Evolutionary conservation across 1,284 basidiomycete genomes (phyloP), one percentile per base, ranked within the genome.

Genomic region (Entoloma clypeatum): DNA sequence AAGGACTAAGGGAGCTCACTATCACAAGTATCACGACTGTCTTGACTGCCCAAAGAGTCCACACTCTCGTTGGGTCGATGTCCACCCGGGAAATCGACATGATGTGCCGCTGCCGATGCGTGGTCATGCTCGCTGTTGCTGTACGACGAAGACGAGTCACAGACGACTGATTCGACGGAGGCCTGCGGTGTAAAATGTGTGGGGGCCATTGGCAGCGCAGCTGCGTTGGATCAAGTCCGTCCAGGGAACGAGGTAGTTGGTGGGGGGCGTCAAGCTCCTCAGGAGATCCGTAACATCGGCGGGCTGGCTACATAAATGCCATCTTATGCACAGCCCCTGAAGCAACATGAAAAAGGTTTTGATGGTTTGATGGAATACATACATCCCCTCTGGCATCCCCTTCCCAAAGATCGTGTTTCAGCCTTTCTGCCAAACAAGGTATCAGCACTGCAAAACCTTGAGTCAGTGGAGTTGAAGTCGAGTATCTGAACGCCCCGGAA

Each of bases 191-290:
- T 45, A 45, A n/a, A n/a, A n/a, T 55, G 50, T 51, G 49, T 48
- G 38, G 33, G 44, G 47, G 43, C 45, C 56, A 59, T 56, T 40
- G 14, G 52, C 54, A 59, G 57, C 50, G 52, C 56, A 56, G 56
- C 57, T 57, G 57, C 56, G 52, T 42, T n/a, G 18, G 44, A 52
- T 50, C 36, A 50, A 38, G 45, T 41, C 49, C 51, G 47, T 50
- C 50, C 52, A 52, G 52, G 50, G 52, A 53, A 49, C 44, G 28
- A 28, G 41, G 35, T 35, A 26, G 36, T 37, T 34, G 26, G 43
- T 40, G 47, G 41, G 46, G 50, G 50, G 56, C 52, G 40, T 53
- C 52, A 51, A 57, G 51, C 48, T 54, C 54, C 48, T 50, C 41
- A 45, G 50, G 41, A 37, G 43, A 29, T 11, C 44, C 46, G 40